phyloP scores from a whole-genome alignment of 208 protist species.

The Acanthamoeba lenticulata region DNA sequence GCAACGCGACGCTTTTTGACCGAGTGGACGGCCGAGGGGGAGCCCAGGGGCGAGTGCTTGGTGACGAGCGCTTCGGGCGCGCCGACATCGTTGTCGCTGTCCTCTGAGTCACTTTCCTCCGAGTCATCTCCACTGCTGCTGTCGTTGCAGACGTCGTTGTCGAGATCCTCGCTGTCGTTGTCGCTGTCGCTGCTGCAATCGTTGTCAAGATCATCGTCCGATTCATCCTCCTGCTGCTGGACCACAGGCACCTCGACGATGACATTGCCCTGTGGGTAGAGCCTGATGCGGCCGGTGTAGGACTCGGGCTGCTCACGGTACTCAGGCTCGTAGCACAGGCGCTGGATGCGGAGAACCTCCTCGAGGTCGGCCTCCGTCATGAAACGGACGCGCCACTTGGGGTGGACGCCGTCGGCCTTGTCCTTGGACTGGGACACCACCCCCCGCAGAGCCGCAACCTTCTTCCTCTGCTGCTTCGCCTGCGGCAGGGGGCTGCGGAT shows the following conservation, averaged over 20 bases:
- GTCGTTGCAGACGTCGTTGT: not conserved
- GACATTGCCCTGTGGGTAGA: constrained; percentile 20
- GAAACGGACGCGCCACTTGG: constrained; percentile 20
- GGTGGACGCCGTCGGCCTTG: not conserved
- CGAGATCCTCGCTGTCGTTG: not conserved
- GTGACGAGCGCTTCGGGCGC: not conserved
- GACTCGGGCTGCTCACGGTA: constrained; percentile 14
- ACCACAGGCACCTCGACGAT: not conserved
- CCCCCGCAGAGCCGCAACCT: not conserved
- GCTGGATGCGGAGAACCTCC: constrained; percentile 2
- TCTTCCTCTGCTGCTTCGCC: not conserved
- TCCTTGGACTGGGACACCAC: not conserved
- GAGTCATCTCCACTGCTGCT: too few relatives aligned
- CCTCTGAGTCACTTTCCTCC: not conserved
- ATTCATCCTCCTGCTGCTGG: not conserved
- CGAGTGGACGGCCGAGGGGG: not conserved
- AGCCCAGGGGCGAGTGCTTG: not conserved
- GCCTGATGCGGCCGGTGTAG: not conserved
- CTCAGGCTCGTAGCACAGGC: constrained; percentile 22
- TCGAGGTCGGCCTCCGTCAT: constrained; percentile 12
- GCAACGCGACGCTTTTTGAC: not conserved
- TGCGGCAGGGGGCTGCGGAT: not conserved
- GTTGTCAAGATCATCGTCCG: not conserved
- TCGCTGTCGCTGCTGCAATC: not conserved
- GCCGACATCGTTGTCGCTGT: not conserved